A percentile compares a stretch with the other conserved stretches of the same genome.
These are phyloP conservation scores for Funneliformis geosporum DNA, from an alignment of 192 early-diverging fungal genomes.

Conservation along the genomic window DNA sequence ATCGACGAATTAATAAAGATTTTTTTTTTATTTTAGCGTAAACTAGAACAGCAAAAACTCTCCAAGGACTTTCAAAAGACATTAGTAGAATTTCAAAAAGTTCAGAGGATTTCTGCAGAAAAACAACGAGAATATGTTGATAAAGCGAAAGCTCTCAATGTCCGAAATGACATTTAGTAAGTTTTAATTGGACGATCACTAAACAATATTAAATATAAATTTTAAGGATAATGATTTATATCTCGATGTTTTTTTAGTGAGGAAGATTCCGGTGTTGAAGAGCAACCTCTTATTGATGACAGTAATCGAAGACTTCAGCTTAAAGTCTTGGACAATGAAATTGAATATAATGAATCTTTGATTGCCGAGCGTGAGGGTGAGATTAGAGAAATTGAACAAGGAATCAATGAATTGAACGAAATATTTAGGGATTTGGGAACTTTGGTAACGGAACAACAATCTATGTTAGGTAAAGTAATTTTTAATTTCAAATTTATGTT, in stretches of 20 bases:
- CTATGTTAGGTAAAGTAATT: slow-evolving; percentile 69
- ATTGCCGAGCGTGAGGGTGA: slow-evolving; percentile 95
- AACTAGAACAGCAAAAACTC: slow-evolving; percentile 90
- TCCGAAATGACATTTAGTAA: slow-evolving; percentile 47
- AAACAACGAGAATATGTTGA: slow-evolving; percentile 85
- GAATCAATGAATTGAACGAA: slow-evolving; percentile 93
- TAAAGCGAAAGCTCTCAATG: slow-evolving; percentile 58
- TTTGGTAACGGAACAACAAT: slow-evolving; percentile 96
- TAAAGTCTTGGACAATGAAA: slow-evolving; percentile 82
- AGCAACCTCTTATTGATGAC: slow-evolving; percentile 61
- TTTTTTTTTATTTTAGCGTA: slow-evolving; percentile 55
- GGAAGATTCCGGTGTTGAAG: slow-evolving; percentile 53
- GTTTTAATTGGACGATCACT: too few species aligned
- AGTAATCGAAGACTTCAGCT: slow-evolving; percentile 62
- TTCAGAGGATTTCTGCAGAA: slow-evolving; percentile 79
- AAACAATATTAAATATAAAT: too few species aligned
- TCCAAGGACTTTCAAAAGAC: slow-evolving; percentile 95
- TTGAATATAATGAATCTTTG: slow-evolving; percentile 92
- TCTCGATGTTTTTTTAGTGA: slow-evolving; percentile 36
- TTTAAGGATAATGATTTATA: neutral
- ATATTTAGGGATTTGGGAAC: slow-evolving; percentile 96
- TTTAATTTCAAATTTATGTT: slow-evolving; percentile 4
- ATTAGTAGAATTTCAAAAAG: slow-evolving; percentile 83
- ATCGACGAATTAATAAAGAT: too few species aligned
- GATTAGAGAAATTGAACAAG: slow-evolving; percentile 88